phyloP scores from a whole-genome alignment of 2,329 filamentous ascomycete genomes.

The Coniochaeta hoffmannii region DNA sequence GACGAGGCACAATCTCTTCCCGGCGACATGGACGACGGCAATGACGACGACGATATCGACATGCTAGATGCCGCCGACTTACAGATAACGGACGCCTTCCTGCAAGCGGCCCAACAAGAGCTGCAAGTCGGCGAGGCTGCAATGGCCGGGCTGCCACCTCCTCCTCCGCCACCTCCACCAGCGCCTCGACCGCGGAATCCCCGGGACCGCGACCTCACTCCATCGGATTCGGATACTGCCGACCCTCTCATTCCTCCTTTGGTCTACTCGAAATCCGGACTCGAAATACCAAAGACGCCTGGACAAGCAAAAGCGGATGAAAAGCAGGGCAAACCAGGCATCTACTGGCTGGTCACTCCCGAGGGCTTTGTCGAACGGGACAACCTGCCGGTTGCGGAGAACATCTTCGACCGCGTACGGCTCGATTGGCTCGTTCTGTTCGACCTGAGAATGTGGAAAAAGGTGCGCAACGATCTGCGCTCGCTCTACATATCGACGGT shows the following conservation, averaged over 20 bases:
- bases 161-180: constrained; percentile 55
- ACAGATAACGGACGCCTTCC: not conserved
- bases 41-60: constrained; percentile 42
- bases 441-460: constrained; percentile 95
- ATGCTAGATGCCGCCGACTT: constrained; percentile 39
- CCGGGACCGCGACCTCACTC: constrained; percentile 55
- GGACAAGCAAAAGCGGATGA: constrained; percentile 35
- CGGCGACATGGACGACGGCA: constrained; percentile 26
- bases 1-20: constrained; percentile 21
- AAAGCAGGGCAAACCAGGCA: constrained; percentile 54
- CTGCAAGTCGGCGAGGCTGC: constrained; percentile 72
- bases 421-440: constrained; percentile 94
- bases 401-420: constrained; percentile 81
- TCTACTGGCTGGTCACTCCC: constrained; percentile 83
- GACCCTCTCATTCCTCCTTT: constrained; percentile 57
- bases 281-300: constrained; percentile 79
- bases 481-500: constrained; percentile 96
- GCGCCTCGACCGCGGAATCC: constrained; percentile 35
- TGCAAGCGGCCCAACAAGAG: constrained; percentile 37
- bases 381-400: constrained; percentile 66
- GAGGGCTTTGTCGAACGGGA: constrained; percentile 56
- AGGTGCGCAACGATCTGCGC: constrained; percentile 79
- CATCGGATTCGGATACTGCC: constrained; percentile 66
- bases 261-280: constrained; percentile 55
- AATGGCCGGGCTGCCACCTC: constrained; percentile 64